Base-by-base conservation (phyloP, 495 filamentous ascomycete species). In the Hypoxylon trugodes region DNA sequence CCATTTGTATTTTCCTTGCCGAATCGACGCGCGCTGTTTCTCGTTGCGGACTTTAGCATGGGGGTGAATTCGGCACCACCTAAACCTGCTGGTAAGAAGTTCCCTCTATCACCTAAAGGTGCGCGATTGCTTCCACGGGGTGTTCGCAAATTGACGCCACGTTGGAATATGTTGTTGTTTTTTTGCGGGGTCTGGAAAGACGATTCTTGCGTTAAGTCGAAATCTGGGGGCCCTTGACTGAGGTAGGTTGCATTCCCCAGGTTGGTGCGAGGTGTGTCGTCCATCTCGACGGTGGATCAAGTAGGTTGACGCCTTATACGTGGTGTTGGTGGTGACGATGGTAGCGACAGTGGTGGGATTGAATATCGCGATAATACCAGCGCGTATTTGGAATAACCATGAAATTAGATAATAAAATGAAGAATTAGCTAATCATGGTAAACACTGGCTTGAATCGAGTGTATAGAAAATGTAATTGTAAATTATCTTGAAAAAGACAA, bases 31-130 rank as follows among this genome's bases (percentile, higher is more conserved):
- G 87, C 82, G 61, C 88, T 93, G 67, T 94, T 93, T 50, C 86
- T 87, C 13, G 91, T 91, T 10, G 92, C 93, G 55, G 90, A 96
- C 77, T 92, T 94, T 71, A 98, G 85, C 51, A 98, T 75, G 0
- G 95, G 95, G 2, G 95, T 98, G 70, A 98, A 98, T 61, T 98
- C 96, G 41, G 84, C 85, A 46, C 86, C 88, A 10, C 79, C 84
- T 1, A 85, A 74, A 32, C 82, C 83, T 18, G 79, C 75, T 9
- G 84, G 82, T 76, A 88, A 68, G n/a, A n/a, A n/a, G 83, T 93
- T 90, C 64, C 82, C 81, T 61, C 83, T 82, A 70, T 89, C 85
- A 41, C 81, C 85, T 35, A 96, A 84, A 49, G 89, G 87, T 26
- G 86, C 77, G 79, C 72, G 83, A 76, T 28, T 70, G 32, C 18